phyloP scores from a whole-genome alignment of 2,329 filamentous ascomycete species.

The Ascochyta fabae region DNA sequence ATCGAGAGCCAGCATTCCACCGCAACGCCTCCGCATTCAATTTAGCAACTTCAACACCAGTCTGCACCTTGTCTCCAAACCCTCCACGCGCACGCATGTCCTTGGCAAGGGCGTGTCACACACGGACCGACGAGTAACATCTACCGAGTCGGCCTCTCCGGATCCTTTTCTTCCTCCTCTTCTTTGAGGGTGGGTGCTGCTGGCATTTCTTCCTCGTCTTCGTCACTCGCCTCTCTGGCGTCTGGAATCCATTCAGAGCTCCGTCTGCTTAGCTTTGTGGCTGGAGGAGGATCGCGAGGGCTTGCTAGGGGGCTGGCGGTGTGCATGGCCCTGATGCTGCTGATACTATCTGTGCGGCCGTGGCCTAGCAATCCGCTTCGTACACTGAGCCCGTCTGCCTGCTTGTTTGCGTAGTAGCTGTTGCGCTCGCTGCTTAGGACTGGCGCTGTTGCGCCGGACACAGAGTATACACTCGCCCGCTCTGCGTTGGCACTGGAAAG shows the following conservation, averaged over 20 bases:
- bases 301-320: slow-evolving; percentile 67
- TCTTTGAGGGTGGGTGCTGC: not conserved
- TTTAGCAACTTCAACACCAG: slow-evolving; percentile 1
- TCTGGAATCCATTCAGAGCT: slow-evolving; percentile 48
- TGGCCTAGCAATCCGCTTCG: slow-evolving; percentile 80
- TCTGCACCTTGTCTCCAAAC: not conserved
- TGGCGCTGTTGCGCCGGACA: slow-evolving; percentile 67
- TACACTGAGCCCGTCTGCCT: slow-evolving; percentile 74
- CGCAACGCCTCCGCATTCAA: slow-evolving; percentile 14
- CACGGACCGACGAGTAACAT: not conserved
- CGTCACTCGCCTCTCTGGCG: slow-evolving; percentile 36
- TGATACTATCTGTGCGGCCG: slow-evolving; percentile 80
- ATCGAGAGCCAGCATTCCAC: slow-evolving; percentile 6
- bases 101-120: not conserved
- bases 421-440: slow-evolving; percentile 76
- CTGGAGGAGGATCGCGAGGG: slow-evolving; percentile 46
- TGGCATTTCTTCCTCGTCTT: slow-evolving; percentile 30
- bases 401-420: slow-evolving; percentile 73
- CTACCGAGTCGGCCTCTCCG: not conserved
- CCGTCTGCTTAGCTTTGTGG: slow-evolving; percentile 39
- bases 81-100: not conserved
- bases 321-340: slow-evolving; percentile 66
- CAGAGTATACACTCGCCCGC: slow-evolving; percentile 82
- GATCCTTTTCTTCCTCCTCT: slow-evolving; percentile 1
- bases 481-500: slow-evolving; percentile 62